A percentile compares a stretch with the other conserved stretches of the same genome.
Conservation (phyloP, 768 basidiomycete genomes). For the Collybia sp. region DNA sequence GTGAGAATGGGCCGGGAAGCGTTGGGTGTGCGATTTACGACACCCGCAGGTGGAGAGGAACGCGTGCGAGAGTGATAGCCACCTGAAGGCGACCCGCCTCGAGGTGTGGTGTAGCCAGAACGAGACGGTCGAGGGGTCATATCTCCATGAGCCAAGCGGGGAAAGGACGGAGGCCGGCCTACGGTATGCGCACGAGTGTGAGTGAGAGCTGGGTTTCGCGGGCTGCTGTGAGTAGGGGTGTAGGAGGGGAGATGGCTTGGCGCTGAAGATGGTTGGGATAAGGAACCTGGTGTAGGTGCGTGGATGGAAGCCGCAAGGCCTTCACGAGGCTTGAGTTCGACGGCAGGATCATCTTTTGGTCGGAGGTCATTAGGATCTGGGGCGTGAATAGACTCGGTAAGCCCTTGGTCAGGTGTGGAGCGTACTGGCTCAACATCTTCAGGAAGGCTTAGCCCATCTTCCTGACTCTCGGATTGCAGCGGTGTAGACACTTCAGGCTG, state of each 20-base stretch:
- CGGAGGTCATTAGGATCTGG: conserved; percentile 6
- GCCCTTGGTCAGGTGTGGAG: conserved; percentile 13
- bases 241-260: conserved; percentile 30
- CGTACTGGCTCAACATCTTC: background rate
- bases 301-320: conserved; percentile 53
- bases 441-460: background rate
- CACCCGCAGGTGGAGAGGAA: conserved; percentile 53
- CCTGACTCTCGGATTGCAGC: background rate
- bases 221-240: conserved; percentile 15
- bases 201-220: conserved; percentile 25
- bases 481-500: background rate
- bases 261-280: conserved; percentile 34
- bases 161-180: conserved; percentile 33
- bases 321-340: conserved; percentile 11
- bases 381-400: conserved; percentile 14
- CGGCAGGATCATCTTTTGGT: conserved; percentile 5
- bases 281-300: conserved; percentile 32
- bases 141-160: conserved; percentile 15
- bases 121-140: conserved; percentile 28
- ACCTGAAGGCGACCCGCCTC: conserved; percentile 27
- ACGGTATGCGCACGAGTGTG: conserved; percentile 59
- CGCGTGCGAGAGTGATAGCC: conserved; percentile 55
- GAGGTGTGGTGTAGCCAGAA: conserved; percentile 41
- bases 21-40: conserved; percentile 36
- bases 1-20: conserved; percentile 65